These are phyloP conservation scores for Alternaria longipes DNA, from an alignment of 2,329 filamentous ascomycete species.

Conservation along the genomic window DNA sequence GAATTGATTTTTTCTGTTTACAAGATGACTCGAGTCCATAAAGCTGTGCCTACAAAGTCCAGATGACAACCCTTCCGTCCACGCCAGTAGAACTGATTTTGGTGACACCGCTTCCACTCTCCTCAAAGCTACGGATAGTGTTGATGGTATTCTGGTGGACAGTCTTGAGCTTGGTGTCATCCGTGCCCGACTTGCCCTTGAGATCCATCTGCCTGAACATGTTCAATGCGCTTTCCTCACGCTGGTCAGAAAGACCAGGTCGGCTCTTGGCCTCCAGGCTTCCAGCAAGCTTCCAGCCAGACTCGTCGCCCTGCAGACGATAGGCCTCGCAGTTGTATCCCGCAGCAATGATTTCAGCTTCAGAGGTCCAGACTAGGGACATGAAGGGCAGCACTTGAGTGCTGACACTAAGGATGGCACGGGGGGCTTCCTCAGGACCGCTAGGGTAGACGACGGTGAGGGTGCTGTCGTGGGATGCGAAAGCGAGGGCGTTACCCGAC, in stretches of 20 bases:
- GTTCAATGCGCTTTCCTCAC: conserved; percentile 93
- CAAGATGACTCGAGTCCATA: background rate
- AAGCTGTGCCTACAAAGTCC: conserved; percentile 51
- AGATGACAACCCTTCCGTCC: conserved; percentile 59
- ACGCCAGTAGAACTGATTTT: conserved; percentile 78
- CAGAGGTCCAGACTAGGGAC: conserved; percentile 89
- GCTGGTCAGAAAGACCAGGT: conserved; percentile 66
- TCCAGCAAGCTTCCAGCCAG: conserved; percentile 84
- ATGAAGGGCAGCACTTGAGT: conserved; percentile 93
- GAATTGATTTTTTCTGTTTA: conserved; percentile 4
- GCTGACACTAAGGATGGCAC: conserved; percentile 87
- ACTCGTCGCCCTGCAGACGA: conserved; percentile 79
- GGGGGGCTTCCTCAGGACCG: conserved; percentile 87
- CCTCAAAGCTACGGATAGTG: conserved; percentile 80
- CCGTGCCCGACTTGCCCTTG: conserved; percentile 77
- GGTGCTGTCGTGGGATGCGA: conserved; percentile 93
- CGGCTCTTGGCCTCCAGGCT: conserved; percentile 78
- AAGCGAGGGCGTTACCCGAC: conserved; percentile 90
- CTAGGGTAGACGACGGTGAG: conserved; percentile 96
- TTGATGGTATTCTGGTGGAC: conserved; percentile 97
- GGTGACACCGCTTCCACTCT: conserved; percentile 68
- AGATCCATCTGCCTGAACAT: conserved; percentile 99
- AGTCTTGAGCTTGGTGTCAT: conserved; percentile 94
- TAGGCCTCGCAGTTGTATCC: conserved; percentile 91
- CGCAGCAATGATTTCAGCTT: conserved; percentile 93